Conservation (phyloP, 495 filamentous ascomycete genomes). For the Neurospora sp. region DNA sequence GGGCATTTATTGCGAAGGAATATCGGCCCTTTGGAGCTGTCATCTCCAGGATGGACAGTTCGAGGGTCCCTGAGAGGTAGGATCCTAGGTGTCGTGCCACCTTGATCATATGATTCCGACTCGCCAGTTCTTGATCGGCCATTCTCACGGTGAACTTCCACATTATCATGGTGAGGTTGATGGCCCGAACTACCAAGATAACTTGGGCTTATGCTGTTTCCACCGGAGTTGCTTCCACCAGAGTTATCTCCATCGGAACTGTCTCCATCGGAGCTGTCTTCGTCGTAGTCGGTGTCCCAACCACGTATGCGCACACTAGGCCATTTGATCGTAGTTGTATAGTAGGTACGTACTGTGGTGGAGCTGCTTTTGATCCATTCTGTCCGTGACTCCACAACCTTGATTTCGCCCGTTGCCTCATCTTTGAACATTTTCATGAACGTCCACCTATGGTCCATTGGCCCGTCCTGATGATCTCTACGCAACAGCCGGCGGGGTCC, state of each 20-base stretch:
- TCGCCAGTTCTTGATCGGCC: background rate
- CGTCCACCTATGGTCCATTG: constrained; percentile 70
- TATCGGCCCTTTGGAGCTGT: constrained; percentile 29
- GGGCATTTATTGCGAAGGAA: constrained; percentile 50
- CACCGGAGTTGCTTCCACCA: background rate
- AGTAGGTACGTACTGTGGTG: constrained; percentile 57
- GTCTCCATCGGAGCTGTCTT: too few relatives aligned
- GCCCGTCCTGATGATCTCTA: constrained; percentile 59
- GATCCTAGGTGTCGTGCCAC: background rate
- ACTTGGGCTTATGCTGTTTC: background rate
- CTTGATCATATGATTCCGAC: constrained; percentile 1
- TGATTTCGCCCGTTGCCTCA: constrained; percentile 47
- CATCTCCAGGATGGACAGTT: constrained; percentile 22
- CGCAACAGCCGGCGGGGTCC: constrained; percentile 46
- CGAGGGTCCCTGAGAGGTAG: constrained; percentile 10
- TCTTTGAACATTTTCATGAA: constrained; percentile 55
- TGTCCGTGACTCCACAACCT: constrained; percentile 59
- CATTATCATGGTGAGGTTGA: background rate
- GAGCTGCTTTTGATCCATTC: constrained; percentile 57
- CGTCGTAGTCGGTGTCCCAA: too few relatives aligned
- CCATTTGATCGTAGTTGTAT: constrained; percentile 46
- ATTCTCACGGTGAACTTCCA: background rate
- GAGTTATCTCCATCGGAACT: background rate
- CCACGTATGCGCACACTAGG: too few relatives aligned
- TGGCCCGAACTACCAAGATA: background rate